Percentiles rank a stretch among this genome's conserved stretches.
Conservation (phyloP, 2,329 filamentous ascomycete genomes). For the Epicoccum nigrum region DNA sequence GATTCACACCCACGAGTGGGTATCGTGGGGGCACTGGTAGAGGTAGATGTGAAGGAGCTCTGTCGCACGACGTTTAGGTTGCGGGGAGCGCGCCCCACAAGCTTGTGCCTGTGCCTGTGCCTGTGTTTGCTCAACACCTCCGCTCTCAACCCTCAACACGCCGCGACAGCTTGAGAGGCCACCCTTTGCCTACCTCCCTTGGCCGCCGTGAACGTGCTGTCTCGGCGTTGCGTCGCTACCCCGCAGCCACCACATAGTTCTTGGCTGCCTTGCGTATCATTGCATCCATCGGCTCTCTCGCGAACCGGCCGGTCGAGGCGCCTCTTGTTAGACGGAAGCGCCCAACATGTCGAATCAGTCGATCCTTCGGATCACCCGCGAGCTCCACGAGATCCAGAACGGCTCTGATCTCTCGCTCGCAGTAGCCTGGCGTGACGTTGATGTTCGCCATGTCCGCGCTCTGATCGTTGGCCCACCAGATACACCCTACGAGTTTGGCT, state of each 20-base stretch:
- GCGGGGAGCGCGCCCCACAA: conserved; percentile 16
- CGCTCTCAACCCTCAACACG: conserved; percentile 1
- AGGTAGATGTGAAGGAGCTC: conserved; percentile 9
- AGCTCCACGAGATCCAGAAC: conserved; percentile 84
- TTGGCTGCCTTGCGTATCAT: background rate
- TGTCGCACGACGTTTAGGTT: conserved; percentile 5
- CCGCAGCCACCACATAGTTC: background rate
- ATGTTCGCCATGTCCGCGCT: conserved; percentile 86
- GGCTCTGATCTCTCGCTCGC: conserved; percentile 84
- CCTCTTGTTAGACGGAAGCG: conserved; percentile 3
- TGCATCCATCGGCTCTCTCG: background rate
- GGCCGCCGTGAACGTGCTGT: conserved; percentile 18
- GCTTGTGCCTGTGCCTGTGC: background rate
- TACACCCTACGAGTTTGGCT: conserved; percentile 95
- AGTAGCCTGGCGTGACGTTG: conserved; percentile 83
- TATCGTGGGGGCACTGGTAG: background rate
- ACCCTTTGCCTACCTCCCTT: conserved; percentile 2
- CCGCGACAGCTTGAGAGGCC: conserved; percentile 4
- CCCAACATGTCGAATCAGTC: conserved; percentile 77
- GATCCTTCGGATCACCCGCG: conserved; percentile 86
- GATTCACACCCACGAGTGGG: background rate
- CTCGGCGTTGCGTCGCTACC: conserved; percentile 8
- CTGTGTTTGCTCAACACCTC: conserved; percentile 13
- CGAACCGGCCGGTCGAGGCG: background rate
- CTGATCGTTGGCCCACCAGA: conserved; percentile 92